These are phyloP conservation scores for Rubus parviflorus DNA, from an alignment of 306 rosid genomes.

Conservation along the genomic window DNA sequence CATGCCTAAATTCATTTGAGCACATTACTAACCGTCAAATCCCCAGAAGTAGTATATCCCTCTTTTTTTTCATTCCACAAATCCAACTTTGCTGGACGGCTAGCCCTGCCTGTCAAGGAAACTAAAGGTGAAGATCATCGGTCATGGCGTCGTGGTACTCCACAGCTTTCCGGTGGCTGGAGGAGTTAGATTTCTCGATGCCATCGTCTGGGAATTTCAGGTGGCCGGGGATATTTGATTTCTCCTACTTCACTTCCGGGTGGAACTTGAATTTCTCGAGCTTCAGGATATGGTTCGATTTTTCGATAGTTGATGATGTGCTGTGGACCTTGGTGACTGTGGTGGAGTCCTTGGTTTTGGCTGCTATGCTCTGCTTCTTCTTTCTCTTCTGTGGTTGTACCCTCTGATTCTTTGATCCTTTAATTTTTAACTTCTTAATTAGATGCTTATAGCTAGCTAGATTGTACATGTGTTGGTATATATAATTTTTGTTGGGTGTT, in stretches of 20 bases:
- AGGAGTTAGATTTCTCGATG: conserved; percentile 33
- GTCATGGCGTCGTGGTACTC: conserved; percentile 41
- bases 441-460: background rate
- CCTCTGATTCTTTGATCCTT: conserved; percentile 31
- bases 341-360: conserved; percentile 49
- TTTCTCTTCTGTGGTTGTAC: conserved; percentile 63
- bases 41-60: background rate
- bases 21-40: background rate
- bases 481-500: background rate
- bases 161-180: conserved; percentile 43
- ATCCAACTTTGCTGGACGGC: background rate
- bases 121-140: background rate
- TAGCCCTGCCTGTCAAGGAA: background rate
- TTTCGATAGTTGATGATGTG: conserved; percentile 46
- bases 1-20: background rate
- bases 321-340: conserved; percentile 41
- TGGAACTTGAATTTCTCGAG: conserved; percentile 32
- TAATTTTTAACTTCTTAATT: background rate
- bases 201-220: conserved; percentile 29
- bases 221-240: conserved; percentile 37
- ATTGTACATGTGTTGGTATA: background rate
- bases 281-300: conserved; percentile 31
- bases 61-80: background rate
- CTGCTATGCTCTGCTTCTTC: conserved; percentile 54
- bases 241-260: conserved; percentile 37